Percentiles rank a stretch among this genome's conserved stretches.
Conservation (phyloP, 2,329 filamentous ascomycete genomes). For the Ophiostoma sp. region DNA sequence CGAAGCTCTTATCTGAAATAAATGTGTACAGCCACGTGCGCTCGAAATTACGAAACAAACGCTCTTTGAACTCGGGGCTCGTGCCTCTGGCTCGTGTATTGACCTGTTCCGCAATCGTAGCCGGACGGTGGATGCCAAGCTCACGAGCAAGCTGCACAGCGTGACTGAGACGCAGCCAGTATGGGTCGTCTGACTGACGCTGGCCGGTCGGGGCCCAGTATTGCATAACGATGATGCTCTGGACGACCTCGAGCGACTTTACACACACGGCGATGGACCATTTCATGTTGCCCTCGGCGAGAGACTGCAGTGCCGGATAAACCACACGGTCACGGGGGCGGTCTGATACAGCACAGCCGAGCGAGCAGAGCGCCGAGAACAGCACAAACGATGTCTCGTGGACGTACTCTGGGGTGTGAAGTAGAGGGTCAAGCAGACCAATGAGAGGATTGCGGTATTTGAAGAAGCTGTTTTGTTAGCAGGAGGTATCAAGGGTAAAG, state of each 20-base stretch:
- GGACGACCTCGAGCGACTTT: conserved; percentile 29
- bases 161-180: conserved; percentile 29
- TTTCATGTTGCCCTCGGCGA: conserved; percentile 29
- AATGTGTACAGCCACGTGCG: conserved; percentile 27
- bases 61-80: conserved; percentile 20
- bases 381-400: conserved; percentile 29
- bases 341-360: conserved; percentile 30
- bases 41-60: conserved; percentile 26
- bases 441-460: conserved; percentile 28
- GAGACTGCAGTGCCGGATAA: conserved; percentile 27
- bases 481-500: background rate
- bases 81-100: conserved; percentile 20
- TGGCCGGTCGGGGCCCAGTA: conserved; percentile 29
- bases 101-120: conserved; percentile 27
- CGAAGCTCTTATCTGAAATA: conserved; percentile 27
- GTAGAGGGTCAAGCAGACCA: conserved; percentile 28
- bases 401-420: conserved; percentile 29
- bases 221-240: conserved; percentile 29
- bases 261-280: conserved; percentile 30
- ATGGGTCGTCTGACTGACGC: conserved; percentile 28
- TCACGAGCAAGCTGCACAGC: conserved; percentile 29
- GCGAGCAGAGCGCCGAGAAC: conserved; percentile 29
- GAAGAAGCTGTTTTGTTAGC: conserved; percentile 26
- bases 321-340: conserved; percentile 28
- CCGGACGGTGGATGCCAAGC: conserved; percentile 27